phyloP scores from a whole-genome alignment of 306 rosid genomes.

The Dryas octopetala region DNA sequence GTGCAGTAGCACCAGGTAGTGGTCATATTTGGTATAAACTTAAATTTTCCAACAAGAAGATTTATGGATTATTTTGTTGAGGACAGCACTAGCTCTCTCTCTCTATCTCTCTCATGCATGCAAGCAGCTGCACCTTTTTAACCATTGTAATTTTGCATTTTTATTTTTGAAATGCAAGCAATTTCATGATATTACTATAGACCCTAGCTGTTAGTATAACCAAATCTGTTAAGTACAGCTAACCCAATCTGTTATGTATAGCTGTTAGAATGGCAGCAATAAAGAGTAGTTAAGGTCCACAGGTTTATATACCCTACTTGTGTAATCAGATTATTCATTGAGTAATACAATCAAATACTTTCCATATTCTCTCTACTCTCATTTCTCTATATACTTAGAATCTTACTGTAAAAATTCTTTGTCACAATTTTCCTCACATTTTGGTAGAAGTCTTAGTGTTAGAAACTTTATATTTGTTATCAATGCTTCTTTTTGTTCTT shows the following conservation, averaged over 20 bases:
- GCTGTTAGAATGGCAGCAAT: too few relatives aligned
- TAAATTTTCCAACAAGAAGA: neutral
- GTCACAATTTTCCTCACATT: neutral
- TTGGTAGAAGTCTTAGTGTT: neutral
- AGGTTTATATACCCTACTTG: too few relatives aligned
- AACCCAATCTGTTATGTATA: too few relatives aligned
- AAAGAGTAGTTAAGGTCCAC: too few relatives aligned
- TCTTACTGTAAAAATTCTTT: neutral
- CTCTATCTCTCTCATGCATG: too few relatives aligned
- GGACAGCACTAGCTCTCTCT: neutral
- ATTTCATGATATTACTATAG: too few relatives aligned
- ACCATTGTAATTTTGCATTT: neutral
- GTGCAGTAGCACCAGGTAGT: neutral
- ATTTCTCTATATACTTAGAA: neutral
- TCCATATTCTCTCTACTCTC: too few relatives aligned
- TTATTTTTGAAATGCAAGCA: neutral
- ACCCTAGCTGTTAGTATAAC: too few relatives aligned
- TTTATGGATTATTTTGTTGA: neutral
- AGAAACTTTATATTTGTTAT: neutral
- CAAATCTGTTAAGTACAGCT: too few relatives aligned
- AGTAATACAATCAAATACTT: too few relatives aligned
- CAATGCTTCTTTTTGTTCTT: neutral
- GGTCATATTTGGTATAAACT: neutral
- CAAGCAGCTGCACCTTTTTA: neutral
- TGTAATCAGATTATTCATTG: too few relatives aligned